Conservation (phyloP, 2,329 filamentous ascomycete species). For the Plenodomus tracheiphilus region DNA sequence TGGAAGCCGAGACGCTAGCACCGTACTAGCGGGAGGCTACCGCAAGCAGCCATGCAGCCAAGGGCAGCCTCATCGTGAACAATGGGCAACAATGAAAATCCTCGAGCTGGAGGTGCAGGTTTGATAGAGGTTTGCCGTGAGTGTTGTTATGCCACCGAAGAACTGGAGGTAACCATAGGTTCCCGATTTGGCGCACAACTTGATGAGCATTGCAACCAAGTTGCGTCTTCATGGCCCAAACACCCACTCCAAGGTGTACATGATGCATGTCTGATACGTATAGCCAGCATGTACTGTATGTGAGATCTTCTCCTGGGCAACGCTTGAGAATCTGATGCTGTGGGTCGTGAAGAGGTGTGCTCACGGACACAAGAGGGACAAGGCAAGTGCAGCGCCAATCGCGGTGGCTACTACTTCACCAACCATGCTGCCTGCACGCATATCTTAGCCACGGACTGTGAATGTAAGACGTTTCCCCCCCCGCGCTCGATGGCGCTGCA, state of each 20-base stretch:
- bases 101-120: background rate
- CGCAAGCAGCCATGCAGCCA: conserved; percentile 5
- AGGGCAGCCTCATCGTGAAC: background rate
- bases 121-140: no score
- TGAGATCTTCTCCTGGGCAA: background rate
- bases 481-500: conserved; percentile 17
- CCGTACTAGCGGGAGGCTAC: conserved; percentile 11
- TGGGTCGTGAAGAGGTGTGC: background rate
- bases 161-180: no score
- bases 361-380: background rate
- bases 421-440: background rate
- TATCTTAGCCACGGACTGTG: conserved; percentile 1
- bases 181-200: no score
- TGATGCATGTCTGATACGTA: no score
- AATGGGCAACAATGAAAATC: background rate
- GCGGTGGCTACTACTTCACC: conserved; percentile 7
- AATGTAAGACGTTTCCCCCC: conserved; percentile 6
- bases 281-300: background rate
- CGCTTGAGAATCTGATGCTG: background rate
- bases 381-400: conserved; percentile 4
- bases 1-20: conserved; percentile 9
- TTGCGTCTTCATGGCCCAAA: no score
- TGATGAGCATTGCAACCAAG: no score
- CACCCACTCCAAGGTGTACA: no score
- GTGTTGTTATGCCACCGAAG: no score